A percentile compares a stretch with the other conserved stretches of the same genome.
These are phyloP conservation scores for Amanita phalloides DNA, from an alignment of 768 basidiomycete genomes.

Conservation along the genomic window DNA sequence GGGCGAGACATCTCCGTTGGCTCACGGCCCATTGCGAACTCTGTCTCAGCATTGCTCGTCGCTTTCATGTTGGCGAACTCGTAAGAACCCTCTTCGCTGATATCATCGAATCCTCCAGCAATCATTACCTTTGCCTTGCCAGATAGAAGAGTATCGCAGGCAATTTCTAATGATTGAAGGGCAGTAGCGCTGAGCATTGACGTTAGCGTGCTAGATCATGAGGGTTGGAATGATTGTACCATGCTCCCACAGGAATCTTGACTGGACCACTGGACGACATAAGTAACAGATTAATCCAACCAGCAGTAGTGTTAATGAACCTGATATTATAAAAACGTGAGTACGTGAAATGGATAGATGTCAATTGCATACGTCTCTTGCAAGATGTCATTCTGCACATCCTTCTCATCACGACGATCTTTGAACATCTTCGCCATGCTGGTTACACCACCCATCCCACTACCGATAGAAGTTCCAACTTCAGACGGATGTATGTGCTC, in stretches of 20 bases:
- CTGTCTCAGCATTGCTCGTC: slow-evolving; percentile 92
- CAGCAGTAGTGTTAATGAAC: slow-evolving; percentile 98
- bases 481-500: slow-evolving; percentile 95
- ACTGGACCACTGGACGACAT: slow-evolving; percentile 96
- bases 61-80: slow-evolving; percentile 99
- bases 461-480: slow-evolving; percentile 88
- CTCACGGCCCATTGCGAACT: slow-evolving; percentile 98
- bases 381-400: slow-evolving; percentile 95
- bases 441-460: slow-evolving; percentile 95
- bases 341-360: neutral
- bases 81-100: slow-evolving; percentile 96
- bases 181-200: slow-evolving; percentile 69
- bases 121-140: slow-evolving; percentile 99
- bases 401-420: slow-evolving; percentile 95
- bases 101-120: slow-evolving; percentile 96
- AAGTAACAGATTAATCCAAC: slow-evolving; percentile 93
- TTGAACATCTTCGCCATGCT: slow-evolving; percentile 97
- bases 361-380: slow-evolving; percentile 77
- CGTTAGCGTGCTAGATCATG: slow-evolving; percentile 3
- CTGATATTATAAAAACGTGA: slow-evolving; percentile 25
- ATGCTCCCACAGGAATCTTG: slow-evolving; percentile 98
- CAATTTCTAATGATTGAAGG: slow-evolving; percentile 95
- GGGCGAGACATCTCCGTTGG: slow-evolving; percentile 99
- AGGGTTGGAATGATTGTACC: slow-evolving; percentile 36
- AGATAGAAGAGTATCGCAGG: slow-evolving; percentile 87